Conservation (phyloP, 1,284 basidiomycete species). For the Phlebopus sp. region DNA sequence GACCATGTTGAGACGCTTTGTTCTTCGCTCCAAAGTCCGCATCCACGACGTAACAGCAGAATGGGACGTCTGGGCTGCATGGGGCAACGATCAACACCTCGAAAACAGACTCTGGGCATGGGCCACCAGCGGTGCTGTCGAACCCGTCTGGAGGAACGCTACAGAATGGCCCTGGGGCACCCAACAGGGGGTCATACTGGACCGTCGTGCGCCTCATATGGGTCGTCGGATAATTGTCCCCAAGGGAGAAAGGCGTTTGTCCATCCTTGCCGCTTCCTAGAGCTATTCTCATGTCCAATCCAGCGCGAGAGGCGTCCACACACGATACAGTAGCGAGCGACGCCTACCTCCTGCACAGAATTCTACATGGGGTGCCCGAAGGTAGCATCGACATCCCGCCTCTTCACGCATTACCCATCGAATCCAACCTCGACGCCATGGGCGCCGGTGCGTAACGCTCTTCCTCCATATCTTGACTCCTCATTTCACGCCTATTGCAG, state of each 20-base stretch:
- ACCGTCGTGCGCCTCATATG: slow-evolving; percentile 77
- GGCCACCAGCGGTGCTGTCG: slow-evolving; percentile 62
- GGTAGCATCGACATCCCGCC: slow-evolving; percentile 78
- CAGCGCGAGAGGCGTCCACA: slow-evolving; percentile 54
- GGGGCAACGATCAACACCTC: slow-evolving; percentile 50
- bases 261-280: too few species aligned
- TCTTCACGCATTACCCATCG: slow-evolving; percentile 83
- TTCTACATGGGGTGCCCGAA: slow-evolving; percentile 86
- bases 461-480: neutral
- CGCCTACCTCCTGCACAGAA: slow-evolving; percentile 78
- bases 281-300: neutral
- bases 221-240: slow-evolving; percentile 67
- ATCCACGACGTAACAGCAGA: slow-evolving; percentile 73
- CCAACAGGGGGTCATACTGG: slow-evolving; percentile 49
- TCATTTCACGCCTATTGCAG: slow-evolving; percentile 40
- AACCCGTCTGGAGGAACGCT: slow-evolving; percentile 59
- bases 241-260: slow-evolving; percentile 74
- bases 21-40: slow-evolving; percentile 88
- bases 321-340: slow-evolving; percentile 52
- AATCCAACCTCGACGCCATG: slow-evolving; percentile 93
- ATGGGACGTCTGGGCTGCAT: slow-evolving; percentile 79
- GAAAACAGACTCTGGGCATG: slow-evolving; percentile 53
- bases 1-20: slow-evolving; percentile 75
- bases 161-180: slow-evolving; percentile 61
- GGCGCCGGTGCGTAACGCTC: slow-evolving; percentile 69